Base-by-base conservation (phyloP, 495 filamentous ascomycete species). In the Talaromyces adpressus region DNA sequence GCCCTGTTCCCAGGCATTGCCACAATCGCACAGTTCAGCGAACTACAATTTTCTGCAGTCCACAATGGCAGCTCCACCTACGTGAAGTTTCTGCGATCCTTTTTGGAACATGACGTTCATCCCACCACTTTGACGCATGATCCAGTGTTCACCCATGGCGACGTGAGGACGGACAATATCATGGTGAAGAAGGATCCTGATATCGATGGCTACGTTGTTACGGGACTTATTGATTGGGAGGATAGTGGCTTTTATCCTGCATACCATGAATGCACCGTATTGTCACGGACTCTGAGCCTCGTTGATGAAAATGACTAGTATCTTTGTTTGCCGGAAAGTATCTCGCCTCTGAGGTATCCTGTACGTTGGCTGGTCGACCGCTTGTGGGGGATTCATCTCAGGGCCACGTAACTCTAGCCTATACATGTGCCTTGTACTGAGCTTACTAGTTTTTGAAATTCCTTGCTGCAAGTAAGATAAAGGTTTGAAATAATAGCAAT, bases 91-190 rank as follows among this genome's bases (percentile, higher is more conserved):
- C 69, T 75, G 59, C 68, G 71, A 29, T 68, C 66, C 57, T 73
- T 67, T 61, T 61, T 65, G 30, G 59, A 63, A 39, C 29, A 64
- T 18, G 63, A 70, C 27, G 5, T 4, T 12, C 25, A 59, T 45
- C 9, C 8, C 29, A 64, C 65, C 8, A 62, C 47, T 36, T 61
- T 58, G 20, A 29, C 45, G 5, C 61, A 53, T 27, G 63, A 58
- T 53, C 65, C 62, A 1, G 74, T 78, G n/a, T 77, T 78, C 64
- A 77, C 76, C 0, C 76, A 78, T 62, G 72, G 71, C 32, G 71
- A 78, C 68, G 56, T 79, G 22, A 69, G 72, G 56, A 67, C 68
- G 57, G 68, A 53, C 23, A 80, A 80, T 65, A 75, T 78, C 41
- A 76, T 77, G 67, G 76, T 77, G 25, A 41, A 66, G 61, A 62